Base-by-base conservation (phyloP, 2,329 filamentous ascomycete species). In the Fusarium sp. region DNA sequence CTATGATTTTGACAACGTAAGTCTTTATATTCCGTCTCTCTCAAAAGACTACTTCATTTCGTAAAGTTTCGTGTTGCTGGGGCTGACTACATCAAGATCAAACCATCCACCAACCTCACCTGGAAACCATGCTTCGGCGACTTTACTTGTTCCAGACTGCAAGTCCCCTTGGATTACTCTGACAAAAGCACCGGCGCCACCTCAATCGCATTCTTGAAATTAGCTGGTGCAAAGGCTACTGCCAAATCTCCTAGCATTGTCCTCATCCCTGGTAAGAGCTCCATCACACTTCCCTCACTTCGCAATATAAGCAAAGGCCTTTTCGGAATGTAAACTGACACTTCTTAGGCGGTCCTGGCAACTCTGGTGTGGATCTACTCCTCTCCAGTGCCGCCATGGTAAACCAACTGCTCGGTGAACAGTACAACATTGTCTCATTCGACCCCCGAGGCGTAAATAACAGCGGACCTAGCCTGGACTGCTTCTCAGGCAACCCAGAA, bases 71-170 rank as follows among this genome's bases (percentile, higher is more conserved):
- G 12, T 11, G 1, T 12, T 28, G 10, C 10, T 0, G 10, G 11
- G 10, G 26, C 26, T 28, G 4, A 28, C 26, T 26, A n/a, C 17
- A 9, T 12, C 7, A 36, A 46, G 50, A 45, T 53, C n/a, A 20
- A 46, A 9, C 40, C 50, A 17, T 53, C 30, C 6, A 7, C 28
- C 10, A 23, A 46, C 3, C 50, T 53, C 1, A 7, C 10, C 6
- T 53, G 50, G 50, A 46, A 19, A 28, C 40, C 50, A 8, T 53
- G 50, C 9, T 53, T 45, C 4, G 17, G 28, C 9, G 26, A n/a
- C 7, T 53, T 53, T 6, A 46, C 28, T 11, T 53, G 50, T 19
- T 45, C 50, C 10, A 36, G 12, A 6, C 21, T 53, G 4, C 9
- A 53, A 15, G 40, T 53, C 2, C 50, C 50, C 10, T 15, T 53